Percentiles rank a stretch among this genome's conserved stretches.
Conservation (phyloP, 768 basidiomycete species). For the Imleria badia region DNA sequence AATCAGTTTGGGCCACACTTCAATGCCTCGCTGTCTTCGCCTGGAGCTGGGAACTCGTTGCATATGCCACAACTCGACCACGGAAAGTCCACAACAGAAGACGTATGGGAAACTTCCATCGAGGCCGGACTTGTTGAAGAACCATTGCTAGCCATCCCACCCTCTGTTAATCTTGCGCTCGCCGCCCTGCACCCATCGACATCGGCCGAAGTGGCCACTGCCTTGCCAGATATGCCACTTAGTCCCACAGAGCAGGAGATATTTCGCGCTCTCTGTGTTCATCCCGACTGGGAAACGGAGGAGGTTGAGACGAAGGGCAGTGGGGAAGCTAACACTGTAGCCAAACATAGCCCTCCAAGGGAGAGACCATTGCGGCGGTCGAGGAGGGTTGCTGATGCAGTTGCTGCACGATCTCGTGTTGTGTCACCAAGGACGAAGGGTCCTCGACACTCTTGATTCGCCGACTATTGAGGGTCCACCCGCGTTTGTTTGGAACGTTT, state of each 20-base stretch:
- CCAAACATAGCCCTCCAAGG: background rate
- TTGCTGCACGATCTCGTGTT: conserved; percentile 48
- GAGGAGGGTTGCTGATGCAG: conserved; percentile 64
- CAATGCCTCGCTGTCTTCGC: conserved; percentile 38
- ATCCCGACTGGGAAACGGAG: conserved; percentile 52
- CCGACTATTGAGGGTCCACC: background rate
- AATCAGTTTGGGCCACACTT: conserved; percentile 69
- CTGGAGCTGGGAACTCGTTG: background rate
- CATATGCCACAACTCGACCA: conserved; percentile 3
- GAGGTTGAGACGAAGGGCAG: conserved; percentile 21
- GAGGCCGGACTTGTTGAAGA: conserved; percentile 25
- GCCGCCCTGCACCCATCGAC: conserved; percentile 26
- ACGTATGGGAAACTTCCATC: conserved; percentile 19
- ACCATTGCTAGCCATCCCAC: conserved; percentile 21
- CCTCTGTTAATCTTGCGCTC: conserved; percentile 31
- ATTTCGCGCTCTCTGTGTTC: conserved; percentile 61
- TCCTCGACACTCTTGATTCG: conserved; percentile 25
- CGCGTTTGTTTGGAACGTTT: background rate
- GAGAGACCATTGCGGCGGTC: conserved; percentile 43
- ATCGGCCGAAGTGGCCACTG: conserved; percentile 9
- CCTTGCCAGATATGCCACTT: conserved; percentile 44
- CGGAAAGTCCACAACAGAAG: conserved; percentile 6
- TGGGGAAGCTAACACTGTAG: conserved; percentile 5
- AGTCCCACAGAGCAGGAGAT: conserved; percentile 72
- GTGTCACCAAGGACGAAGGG: conserved; percentile 33